phyloP scores from a whole-genome alignment of 176 grass and related monocot species.

The Neostapfia colusana region DNA sequence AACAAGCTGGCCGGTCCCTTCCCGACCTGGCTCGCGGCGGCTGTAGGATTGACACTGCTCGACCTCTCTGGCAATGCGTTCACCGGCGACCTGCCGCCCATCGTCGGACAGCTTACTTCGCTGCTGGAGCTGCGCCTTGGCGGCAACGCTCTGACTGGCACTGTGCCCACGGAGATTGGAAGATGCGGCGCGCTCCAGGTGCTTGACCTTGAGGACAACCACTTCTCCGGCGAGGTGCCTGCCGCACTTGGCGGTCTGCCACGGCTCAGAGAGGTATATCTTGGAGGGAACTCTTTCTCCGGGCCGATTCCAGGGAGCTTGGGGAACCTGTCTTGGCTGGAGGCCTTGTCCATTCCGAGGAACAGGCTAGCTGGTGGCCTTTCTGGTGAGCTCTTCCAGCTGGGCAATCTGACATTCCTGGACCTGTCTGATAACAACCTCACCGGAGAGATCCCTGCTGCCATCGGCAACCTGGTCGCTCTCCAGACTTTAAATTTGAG shows the following conservation, averaged over 20 bases:
- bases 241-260: constrained; percentile 48
- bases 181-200: constrained; percentile 81
- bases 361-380: constrained; percentile 60
- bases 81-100: constrained; percentile 52
- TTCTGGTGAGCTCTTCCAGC: constrained; percentile 49
- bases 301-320: constrained; percentile 58
- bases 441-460: constrained; percentile 55
- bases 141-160: constrained; percentile 59
- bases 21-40: constrained; percentile 68
- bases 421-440: constrained; percentile 71
- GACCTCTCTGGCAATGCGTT: constrained; percentile 77
- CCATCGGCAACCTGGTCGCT: constrained; percentile 50
- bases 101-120: constrained; percentile 55
- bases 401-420: constrained; percentile 68
- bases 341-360: constrained; percentile 54
- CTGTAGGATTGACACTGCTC: constrained; percentile 60
- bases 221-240: constrained; percentile 60
- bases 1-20: constrained; percentile 70
- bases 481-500: constrained; percentile 82
- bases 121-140: constrained; percentile 82
- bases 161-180: constrained; percentile 64
- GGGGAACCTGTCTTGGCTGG: constrained; percentile 64
- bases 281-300: constrained; percentile 64
- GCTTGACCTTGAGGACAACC: constrained; percentile 74
- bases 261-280: constrained; percentile 66